Conservation (phyloP, 495 filamentous ascomycete species). For the Aspergillus olivimuriae region DNA sequence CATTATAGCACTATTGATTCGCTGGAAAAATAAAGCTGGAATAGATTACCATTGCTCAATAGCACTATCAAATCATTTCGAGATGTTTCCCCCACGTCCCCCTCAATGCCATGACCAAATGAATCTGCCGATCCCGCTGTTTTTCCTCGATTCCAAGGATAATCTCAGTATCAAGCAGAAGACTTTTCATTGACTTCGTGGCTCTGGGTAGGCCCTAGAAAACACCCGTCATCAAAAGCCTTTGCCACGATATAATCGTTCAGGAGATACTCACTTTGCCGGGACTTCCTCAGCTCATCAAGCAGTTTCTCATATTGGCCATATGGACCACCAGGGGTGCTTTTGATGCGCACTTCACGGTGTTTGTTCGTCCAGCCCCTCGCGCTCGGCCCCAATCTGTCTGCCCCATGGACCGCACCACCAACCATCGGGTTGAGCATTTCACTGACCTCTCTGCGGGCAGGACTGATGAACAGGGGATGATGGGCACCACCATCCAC, state of each 20-base stretch:
- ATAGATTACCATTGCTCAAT: too few species aligned
- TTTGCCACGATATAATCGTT: background rate
- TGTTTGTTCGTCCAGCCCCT: constrained; percentile 23
- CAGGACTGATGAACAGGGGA: constrained; percentile 24
- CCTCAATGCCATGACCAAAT: too few species aligned
- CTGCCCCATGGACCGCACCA: constrained; percentile 7
- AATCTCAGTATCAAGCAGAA: too few species aligned
- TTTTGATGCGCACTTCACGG: constrained; percentile 12
- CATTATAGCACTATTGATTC: too few species aligned
- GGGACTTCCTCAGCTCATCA: constrained; percentile 4
- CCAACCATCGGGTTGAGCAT: constrained; percentile 14
- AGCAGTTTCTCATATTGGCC: constrained; percentile 21
- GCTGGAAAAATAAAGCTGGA: too few species aligned
- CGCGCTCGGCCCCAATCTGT: constrained; percentile 12
- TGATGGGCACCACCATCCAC: constrained; percentile 15
- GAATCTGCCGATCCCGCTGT: too few species aligned
- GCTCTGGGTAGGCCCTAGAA: background rate
- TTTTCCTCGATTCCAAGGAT: too few species aligned
- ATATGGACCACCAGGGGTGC: constrained; percentile 13
- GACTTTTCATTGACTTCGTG: too few species aligned
- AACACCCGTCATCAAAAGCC: background rate
- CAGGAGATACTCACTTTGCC: background rate
- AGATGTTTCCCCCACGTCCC: too few species aligned
- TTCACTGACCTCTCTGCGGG: constrained; percentile 20
- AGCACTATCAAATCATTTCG: too few species aligned